Conservation (phyloP, 2,329 filamentous ascomycete genomes). For the Fonsecaea nubica region DNA sequence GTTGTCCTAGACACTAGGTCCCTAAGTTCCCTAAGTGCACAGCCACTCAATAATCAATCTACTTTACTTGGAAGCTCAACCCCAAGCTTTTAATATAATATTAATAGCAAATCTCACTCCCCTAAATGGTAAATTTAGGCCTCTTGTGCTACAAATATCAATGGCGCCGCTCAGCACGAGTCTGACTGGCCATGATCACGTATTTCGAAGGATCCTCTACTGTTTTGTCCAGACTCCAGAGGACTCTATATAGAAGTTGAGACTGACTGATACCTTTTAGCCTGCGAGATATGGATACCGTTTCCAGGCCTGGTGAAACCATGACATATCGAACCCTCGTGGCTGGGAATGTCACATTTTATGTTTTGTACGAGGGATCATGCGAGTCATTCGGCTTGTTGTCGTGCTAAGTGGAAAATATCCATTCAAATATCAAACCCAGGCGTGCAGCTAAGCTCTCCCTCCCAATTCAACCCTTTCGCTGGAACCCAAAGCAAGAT, state of each 20-base stretch:
- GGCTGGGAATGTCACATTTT: neutral
- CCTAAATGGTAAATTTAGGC: neutral
- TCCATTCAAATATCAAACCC: neutral
- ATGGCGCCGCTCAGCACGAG: constrained; percentile 1
- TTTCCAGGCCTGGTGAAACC: neutral
- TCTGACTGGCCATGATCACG: neutral
- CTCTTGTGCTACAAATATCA: constrained; percentile 2
- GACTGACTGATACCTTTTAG: neutral
- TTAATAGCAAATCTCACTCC: constrained; percentile 8
- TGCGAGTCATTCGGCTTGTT: neutral
- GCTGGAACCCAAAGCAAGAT: neutral
- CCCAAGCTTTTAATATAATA: neutral
- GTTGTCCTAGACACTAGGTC: neutral
- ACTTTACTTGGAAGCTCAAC: neutral
- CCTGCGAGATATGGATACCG: neutral
- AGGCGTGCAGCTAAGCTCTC: neutral
- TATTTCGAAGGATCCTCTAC: neutral
- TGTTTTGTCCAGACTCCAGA: neutral
- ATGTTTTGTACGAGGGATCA: neutral
- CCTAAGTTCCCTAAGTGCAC: neutral
- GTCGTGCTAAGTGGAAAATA: neutral
- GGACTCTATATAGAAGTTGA: neutral
- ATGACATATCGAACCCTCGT: neutral
- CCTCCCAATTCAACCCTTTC: neutral
- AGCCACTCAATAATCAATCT: constrained; percentile 6